Percentiles rank a stretch among this genome's conserved stretches.
Conservation (phyloP, 345 rosid species). For the Citrus reticulata region DNA sequence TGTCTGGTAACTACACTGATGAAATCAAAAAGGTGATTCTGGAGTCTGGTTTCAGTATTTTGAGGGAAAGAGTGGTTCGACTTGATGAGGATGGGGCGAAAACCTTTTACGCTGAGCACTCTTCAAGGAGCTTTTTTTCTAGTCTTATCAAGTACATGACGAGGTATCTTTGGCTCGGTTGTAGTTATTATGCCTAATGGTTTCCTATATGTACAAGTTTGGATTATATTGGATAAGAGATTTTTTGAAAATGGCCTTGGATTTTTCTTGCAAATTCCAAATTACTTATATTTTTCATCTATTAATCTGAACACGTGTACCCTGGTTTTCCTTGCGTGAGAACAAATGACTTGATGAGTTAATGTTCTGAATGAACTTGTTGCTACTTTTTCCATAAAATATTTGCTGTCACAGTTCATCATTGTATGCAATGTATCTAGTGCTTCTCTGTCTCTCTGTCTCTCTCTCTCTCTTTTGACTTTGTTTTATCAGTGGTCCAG, state of each 20-base stretch:
- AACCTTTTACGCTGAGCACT: slow-evolving; percentile 70
- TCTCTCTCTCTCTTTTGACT: neutral
- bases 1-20: slow-evolving; percentile 57
- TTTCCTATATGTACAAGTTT: neutral
- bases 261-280: neutral
- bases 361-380: neutral
- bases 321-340: neutral
- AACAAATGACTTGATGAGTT: no score
- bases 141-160: slow-evolving; percentile 71
- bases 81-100: slow-evolving; percentile 55
- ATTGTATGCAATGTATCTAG: neutral
- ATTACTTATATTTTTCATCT: neutral
- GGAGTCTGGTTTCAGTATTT: slow-evolving; percentile 52
- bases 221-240: neutral
- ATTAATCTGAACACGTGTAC: neutral
- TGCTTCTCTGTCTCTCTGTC: neutral
- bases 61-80: slow-evolving; percentile 43
- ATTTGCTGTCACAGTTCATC: neutral
- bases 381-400: neutral
- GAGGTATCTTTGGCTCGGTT: slow-evolving; percentile 35
- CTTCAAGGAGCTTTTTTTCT: slow-evolving; percentile 55
- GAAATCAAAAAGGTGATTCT: slow-evolving; percentile 42
- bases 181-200: neutral
- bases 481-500: slow-evolving; percentile 58
- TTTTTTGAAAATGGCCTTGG: neutral